phyloP scores from a whole-genome alignment of 2,329 filamentous ascomycete species.

The Colletotrichum theobromicola region DNA sequence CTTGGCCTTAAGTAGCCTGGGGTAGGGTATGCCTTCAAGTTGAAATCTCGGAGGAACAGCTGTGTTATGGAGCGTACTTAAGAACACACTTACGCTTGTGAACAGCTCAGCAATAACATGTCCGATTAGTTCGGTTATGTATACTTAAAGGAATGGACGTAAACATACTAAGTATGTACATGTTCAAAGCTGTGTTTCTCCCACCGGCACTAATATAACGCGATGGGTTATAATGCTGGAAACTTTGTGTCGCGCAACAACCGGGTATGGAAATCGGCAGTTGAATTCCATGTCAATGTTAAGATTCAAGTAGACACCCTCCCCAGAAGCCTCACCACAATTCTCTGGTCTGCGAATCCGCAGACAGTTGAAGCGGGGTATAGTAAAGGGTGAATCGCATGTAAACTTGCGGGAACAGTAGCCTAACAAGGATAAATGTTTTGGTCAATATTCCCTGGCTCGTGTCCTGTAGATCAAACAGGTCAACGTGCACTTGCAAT shows the following conservation, averaged over 20 bases:
- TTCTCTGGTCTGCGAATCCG: background rate
- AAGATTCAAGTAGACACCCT: background rate
- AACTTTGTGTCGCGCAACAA: background rate
- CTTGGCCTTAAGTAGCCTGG: background rate
- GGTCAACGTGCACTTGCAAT: background rate
- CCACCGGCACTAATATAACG: background rate
- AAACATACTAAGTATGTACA: too few relatives aligned
- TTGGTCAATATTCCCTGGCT: background rate
- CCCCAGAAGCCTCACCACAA: rapidly evolving
- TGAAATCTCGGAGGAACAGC: background rate
- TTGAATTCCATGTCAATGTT: background rate
- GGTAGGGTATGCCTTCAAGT: rapidly evolving
- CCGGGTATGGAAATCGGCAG: background rate
- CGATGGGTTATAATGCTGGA: background rate
- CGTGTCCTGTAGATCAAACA: background rate
- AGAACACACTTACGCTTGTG: background rate
- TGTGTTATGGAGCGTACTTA: background rate
- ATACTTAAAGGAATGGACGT: too few relatives aligned
- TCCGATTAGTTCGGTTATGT: background rate
- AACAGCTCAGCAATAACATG: rapidly evolving
- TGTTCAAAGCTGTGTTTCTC: background rate
- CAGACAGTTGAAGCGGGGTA: background rate
- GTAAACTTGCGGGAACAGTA: background rate
- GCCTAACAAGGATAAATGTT: background rate
- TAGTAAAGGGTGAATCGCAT: background rate